Evolutionary conservation across 2,329 filamentous ascomycete species (phyloP), one percentile per base, ranked within the genome.

Genomic region (Macroventuria anomochaeta): DNA sequence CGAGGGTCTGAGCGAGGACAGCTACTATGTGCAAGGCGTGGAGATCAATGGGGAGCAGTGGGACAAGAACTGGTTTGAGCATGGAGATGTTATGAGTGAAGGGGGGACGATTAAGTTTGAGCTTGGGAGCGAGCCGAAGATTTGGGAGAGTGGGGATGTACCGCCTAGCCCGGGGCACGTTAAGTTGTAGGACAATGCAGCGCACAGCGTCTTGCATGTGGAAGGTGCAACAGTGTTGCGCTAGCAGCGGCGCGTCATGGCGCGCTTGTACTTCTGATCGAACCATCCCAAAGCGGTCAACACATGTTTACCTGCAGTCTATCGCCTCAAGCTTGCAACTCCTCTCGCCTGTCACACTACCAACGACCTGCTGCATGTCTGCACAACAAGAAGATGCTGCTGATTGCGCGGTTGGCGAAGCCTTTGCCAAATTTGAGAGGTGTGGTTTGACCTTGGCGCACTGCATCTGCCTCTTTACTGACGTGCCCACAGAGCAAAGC

Each of bases 31-130:
- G 5, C 87, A 90, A 75, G 81, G 80, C 11, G 76, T 90, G 54
- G 81, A 76, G 59, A 80, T 90, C 36, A 90, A 90, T 64, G 86
- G 87, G 0, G 52, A 79, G 67, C 20, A 54, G 2, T 90, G 87
- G 86, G 75, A 79, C 38, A 82, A 82, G 76, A 79, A 80, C 40
- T 90, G 88, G 87, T 69, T 90, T 11, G 79, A 77, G 29, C 89
- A 85, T 82, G 74, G 82, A n/a, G 85, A 88, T 62, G 71, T 90
- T 73, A 80, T 80, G 39, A 56, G 63, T 0, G 63, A 76, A 18
- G 80, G 79, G 0, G 79, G 80, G 0, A 74, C 67, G 8, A 73
- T 84, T 23, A 77, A 83, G 62, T 83, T 83, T 64, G 72, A 74
- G 20, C 57, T 82, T 28, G 78, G 78, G 0, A 61, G 63, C 2